Conservation (phyloP, 352 stramenopile genomes). For the Phytophthora kernoviae region DNA sequence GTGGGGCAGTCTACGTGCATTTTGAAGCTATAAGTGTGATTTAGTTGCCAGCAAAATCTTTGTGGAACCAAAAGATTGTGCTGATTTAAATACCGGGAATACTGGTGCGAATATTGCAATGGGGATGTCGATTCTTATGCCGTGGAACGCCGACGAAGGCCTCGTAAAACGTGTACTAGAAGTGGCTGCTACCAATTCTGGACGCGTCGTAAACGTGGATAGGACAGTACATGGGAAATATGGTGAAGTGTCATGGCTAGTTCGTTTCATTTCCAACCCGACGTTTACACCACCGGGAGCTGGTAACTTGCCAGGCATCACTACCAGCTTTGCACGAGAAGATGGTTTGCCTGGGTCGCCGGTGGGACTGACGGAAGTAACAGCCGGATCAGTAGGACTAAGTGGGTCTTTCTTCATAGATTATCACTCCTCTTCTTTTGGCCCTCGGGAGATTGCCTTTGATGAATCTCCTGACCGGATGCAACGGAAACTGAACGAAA, state of each 20-base stretch:
- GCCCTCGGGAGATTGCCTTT: conserved; percentile 81
- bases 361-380: conserved; percentile 87
- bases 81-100: conserved; percentile 21
- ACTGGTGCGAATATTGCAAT: conserved; percentile 7
- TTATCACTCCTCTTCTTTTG: conserved; percentile 81
- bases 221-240: conserved; percentile 94
- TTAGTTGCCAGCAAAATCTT: conserved; percentile 32
- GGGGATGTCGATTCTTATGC: conserved; percentile 38
- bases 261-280: conserved; percentile 95
- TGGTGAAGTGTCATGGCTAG: conserved; percentile 92
- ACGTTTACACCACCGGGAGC: conserved; percentile 88
- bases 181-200: conserved; percentile 50
- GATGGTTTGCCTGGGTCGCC: conserved; percentile 15
- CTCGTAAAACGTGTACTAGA: conserved; percentile 59
- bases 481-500: conserved; percentile 94
- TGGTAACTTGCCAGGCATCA: conserved; percentile 85
- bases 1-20: conserved; percentile 60
- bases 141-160: conserved; percentile 73
- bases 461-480: conserved; percentile 88
- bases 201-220: conserved; percentile 85
- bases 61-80: conserved; percentile 39
- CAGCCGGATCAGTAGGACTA: conserved; percentile 86
- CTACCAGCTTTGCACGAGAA: conserved; percentile 38
- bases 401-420: conserved; percentile 92
- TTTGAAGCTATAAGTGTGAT: conserved; percentile 40